phyloP scores from a whole-genome alignment of 106 monocot genomes.

The Dendrobium officinale region DNA sequence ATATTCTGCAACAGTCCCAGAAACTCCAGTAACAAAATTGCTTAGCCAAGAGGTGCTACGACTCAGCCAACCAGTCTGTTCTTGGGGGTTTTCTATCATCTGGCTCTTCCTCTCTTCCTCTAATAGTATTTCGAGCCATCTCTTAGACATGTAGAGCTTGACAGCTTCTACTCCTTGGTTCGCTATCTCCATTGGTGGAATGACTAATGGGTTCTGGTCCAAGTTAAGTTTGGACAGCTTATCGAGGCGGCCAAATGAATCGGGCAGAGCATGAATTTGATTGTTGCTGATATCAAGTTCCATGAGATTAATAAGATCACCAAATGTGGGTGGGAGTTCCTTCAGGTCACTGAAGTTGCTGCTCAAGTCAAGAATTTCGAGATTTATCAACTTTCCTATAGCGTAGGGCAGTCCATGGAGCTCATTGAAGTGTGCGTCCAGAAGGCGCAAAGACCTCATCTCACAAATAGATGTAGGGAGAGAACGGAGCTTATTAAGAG shows the following conservation, averaged over 20 bases:
- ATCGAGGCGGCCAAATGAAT: constrained; percentile 58
- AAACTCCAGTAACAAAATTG: constrained; percentile 37
- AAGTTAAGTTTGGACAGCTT: constrained; percentile 50
- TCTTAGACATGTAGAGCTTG: constrained; percentile 36
- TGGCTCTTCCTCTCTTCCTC: constrained; percentile 41
- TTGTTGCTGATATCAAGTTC: constrained; percentile 94
- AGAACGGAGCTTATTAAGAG: constrained; percentile 85
- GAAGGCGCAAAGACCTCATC: constrained; percentile 49
- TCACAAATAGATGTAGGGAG: constrained; percentile 78
- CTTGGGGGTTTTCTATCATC: constrained; percentile 15
- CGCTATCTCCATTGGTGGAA: constrained; percentile 63
- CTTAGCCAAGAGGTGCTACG: constrained; percentile 45
- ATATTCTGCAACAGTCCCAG: constrained; percentile 43
- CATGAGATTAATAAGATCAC: constrained; percentile 58
- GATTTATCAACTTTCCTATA: constrained; percentile 67
- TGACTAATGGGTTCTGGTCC: constrained; percentile 16
- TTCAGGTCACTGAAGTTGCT: constrained; percentile 82
- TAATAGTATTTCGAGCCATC: constrained; percentile 9
- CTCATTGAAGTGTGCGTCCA: constrained; percentile 93
- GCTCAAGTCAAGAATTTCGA: constrained; percentile 68
- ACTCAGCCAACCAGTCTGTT: constrained; percentile 16
- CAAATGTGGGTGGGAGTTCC: constrained; percentile 65
- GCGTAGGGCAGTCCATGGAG: constrained; percentile 61
- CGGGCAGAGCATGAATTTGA: constrained; percentile 77
- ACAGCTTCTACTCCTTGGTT: constrained; percentile 53